Evolutionary conservation across 345 rosid genomes (phyloP).

Genomic region (Isatis tinctoria): DNA sequence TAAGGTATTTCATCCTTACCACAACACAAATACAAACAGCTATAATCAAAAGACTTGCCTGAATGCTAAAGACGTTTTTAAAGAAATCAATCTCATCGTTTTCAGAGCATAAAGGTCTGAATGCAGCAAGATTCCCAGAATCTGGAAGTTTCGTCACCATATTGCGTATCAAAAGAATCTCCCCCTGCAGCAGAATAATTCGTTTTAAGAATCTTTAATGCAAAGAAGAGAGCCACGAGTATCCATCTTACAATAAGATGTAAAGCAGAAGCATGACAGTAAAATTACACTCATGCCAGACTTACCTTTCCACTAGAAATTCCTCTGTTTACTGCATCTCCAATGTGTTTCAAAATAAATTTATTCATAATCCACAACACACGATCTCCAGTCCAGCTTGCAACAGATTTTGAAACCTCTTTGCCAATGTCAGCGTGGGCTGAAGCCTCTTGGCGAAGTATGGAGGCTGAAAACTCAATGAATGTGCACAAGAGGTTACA

Average conservation of each 20-base stretch:
- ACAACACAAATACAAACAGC: neutral
- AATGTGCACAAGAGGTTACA: slow-evolving; percentile 53
- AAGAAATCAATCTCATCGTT: slow-evolving; percentile 84
- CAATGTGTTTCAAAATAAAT: slow-evolving; percentile 61
- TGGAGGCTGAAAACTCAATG: slow-evolving; percentile 52
- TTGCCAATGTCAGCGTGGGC: slow-evolving; percentile 24
- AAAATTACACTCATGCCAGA: neutral
- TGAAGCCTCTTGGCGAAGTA: slow-evolving; percentile 37
- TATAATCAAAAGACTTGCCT: slow-evolving; percentile 35
- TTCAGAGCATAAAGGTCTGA: slow-evolving; percentile 60
- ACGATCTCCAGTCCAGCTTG: slow-evolving; percentile 49
- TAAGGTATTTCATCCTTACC: neutral
- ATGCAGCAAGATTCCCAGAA: slow-evolving; percentile 45
- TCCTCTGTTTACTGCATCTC: slow-evolving; percentile 53
- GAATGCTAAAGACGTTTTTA: slow-evolving; percentile 62
- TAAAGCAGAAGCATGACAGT: neutral
- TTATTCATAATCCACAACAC: slow-evolving; percentile 49
- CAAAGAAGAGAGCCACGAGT: neutral
- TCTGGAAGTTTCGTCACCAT: slow-evolving; percentile 69
- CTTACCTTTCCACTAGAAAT: slow-evolving; percentile 48
- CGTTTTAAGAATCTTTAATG: neutral
- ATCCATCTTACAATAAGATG: neutral
- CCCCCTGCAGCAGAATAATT: slow-evolving; percentile 52
- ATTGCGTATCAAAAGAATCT: slow-evolving; percentile 70
- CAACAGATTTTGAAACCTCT: slow-evolving; percentile 26